Evolutionary conservation across 2,329 filamentous ascomycete species (phyloP).

Genomic region (Monilinia aucupariae): DNA sequence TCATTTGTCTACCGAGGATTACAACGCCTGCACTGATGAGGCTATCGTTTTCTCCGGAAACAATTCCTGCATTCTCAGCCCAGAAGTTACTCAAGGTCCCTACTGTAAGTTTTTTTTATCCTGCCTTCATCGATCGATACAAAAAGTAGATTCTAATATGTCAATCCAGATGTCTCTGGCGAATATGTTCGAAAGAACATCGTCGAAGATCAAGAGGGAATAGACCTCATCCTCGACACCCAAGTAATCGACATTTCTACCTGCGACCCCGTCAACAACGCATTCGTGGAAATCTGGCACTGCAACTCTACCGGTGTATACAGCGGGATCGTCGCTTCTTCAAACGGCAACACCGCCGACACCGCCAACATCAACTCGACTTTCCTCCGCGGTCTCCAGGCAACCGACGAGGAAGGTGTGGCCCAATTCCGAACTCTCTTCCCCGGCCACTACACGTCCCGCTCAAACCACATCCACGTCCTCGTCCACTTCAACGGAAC

Average conservation of each 20-base stretch:
- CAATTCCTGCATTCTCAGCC: constrained; percentile 46
- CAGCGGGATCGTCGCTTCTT: constrained; percentile 37
- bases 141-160: neutral
- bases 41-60: constrained; percentile 40
- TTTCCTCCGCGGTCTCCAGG: constrained; percentile 40
- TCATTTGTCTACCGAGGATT: constrained; percentile 28
- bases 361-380: constrained; percentile 38
- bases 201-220: constrained; percentile 35
- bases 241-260: constrained; percentile 40
- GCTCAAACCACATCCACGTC: constrained; percentile 12
- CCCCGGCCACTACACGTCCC: neutral
- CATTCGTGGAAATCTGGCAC: constrained; percentile 39
- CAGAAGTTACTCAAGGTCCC: constrained; percentile 49
- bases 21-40: constrained; percentile 35
- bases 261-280: constrained; percentile 38
- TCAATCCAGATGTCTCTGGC: constrained; percentile 35
- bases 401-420: constrained; percentile 40
- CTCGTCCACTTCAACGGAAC: constrained; percentile 39
- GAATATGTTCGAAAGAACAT: constrained; percentile 35
- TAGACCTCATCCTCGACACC: constrained; percentile 40
- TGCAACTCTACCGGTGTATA: constrained; percentile 40
- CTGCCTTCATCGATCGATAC: rapidly evolving
- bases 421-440: constrained; percentile 35
- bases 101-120: constrained; percentile 39
- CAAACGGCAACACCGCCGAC: constrained; percentile 37